Conservation (phyloP, 2,329 filamentous ascomycete species). For the Camptophora hylomeconis region DNA sequence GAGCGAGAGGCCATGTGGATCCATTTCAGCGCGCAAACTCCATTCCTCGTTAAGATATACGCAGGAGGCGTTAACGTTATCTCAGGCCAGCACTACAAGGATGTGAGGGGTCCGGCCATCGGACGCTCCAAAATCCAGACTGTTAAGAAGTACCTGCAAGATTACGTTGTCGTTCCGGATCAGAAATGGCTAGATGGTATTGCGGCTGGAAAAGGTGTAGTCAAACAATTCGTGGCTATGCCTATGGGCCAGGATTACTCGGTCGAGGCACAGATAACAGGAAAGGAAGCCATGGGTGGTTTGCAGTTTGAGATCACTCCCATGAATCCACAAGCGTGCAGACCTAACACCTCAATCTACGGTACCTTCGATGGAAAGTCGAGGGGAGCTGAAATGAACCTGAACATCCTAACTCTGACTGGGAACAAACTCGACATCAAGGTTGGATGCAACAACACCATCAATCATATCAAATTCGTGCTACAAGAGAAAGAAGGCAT, state of each 20-base stretch:
- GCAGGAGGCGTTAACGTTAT: constrained; percentile 30
- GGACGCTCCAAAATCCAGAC: constrained; percentile 16
- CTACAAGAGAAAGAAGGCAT: constrained; percentile 5
- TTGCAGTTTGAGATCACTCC: constrained; percentile 35
- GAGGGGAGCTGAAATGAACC: background rate
- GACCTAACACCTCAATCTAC: constrained; percentile 9
- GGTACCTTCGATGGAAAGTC: constrained; percentile 2
- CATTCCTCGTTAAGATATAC: constrained; percentile 28
- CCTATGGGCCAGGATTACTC: constrained; percentile 29
- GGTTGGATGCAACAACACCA: background rate
- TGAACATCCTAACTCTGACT: background rate
- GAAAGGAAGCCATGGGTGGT: constrained; percentile 27
- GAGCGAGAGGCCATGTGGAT: constrained; percentile 34
- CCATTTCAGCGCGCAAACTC: constrained; percentile 16
- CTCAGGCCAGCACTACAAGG: constrained; percentile 22
- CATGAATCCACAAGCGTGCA: constrained; percentile 2
- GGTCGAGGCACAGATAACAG: constrained; percentile 34
- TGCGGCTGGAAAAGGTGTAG: constrained; percentile 20
- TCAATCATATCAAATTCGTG: constrained; percentile 4
- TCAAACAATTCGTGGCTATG: constrained; percentile 38
- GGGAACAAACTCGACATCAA: background rate
- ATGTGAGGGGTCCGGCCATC: too few relatives aligned
- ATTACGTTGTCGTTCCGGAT: constrained; percentile 29
- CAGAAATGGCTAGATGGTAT: constrained; percentile 34
- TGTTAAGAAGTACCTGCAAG: constrained; percentile 22